Conservation (phyloP, 805 yeast species). For the Yamadazyma akitaensis region DNA sequence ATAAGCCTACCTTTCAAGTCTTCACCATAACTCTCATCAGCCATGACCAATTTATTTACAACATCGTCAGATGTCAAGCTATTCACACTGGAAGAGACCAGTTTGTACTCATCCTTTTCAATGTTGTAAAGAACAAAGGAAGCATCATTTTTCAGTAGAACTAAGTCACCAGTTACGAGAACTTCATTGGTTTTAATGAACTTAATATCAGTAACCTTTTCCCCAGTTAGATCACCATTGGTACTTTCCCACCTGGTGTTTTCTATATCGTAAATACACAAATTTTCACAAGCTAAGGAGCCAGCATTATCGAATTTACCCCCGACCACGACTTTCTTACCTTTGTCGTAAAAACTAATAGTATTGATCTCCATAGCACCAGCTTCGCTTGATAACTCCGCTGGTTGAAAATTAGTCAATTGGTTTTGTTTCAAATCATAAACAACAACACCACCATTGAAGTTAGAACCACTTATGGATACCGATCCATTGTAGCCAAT, state of each 20-base stretch:
- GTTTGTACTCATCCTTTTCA: constrained; percentile 26
- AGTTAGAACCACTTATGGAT: constrained; percentile 15
- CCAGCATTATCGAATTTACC: constrained; percentile 68
- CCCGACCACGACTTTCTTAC: constrained; percentile 55
- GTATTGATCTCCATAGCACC: constrained; percentile 34
- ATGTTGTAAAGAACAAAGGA: constrained; percentile 58
- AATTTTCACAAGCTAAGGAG: constrained; percentile 50
- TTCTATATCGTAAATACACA: constrained; percentile 63
- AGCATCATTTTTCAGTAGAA: constrained; percentile 28
- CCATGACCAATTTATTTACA: constrained; percentile 25
- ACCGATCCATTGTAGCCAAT: constrained; percentile 46
- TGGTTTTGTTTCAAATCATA: constrained; percentile 47
- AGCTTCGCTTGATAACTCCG: constrained; percentile 38
- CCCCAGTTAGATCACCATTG: constrained; percentile 34
- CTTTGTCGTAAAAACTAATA: constrained; percentile 31
- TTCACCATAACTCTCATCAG: constrained; percentile 38
- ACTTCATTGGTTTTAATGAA: constrained; percentile 40
- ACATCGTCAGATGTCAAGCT: constrained; percentile 6
- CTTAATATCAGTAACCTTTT: constrained; percentile 51
- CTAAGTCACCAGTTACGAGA: constrained; percentile 52
- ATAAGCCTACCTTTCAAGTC: constrained; percentile 39
- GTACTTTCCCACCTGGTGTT: constrained; percentile 54
- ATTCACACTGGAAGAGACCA: constrained; percentile 11
- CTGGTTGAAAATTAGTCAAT: constrained; percentile 48
- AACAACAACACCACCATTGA: constrained; percentile 45